Evolutionary conservation across 352 stramenopile genomes (phyloP).

Genomic region (Globisporangium barbulae): DNA sequence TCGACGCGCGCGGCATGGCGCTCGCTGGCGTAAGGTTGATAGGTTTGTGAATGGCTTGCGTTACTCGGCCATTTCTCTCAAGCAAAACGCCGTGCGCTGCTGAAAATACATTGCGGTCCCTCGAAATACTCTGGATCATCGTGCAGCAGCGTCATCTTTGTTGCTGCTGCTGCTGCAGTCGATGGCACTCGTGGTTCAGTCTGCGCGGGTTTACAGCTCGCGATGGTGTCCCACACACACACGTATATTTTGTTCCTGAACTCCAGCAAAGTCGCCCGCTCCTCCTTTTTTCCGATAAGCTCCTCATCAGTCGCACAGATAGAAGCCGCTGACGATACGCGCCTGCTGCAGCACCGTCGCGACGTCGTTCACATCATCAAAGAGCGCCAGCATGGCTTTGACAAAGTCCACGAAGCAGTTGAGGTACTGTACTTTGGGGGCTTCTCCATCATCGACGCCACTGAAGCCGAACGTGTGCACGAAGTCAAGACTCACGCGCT

Average conservation of each 20-base stretch:
- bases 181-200: too few relatives aligned
- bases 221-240: too few relatives aligned
- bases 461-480: background rate
- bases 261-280: background rate
- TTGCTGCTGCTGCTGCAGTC: too few relatives aligned
- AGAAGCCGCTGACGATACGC: background rate
- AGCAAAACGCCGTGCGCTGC: too few relatives aligned
- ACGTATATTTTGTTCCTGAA: too few relatives aligned
- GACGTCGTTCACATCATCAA: slow-evolving; percentile 2
- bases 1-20: slow-evolving; percentile 9
- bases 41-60: too few relatives aligned
- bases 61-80: too few relatives aligned
- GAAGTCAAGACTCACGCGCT: background rate
- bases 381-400: background rate
- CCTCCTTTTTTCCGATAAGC: background rate
- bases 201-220: too few relatives aligned
- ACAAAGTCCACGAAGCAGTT: slow-evolving; percentile 2
- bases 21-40: background rate
- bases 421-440: slow-evolving; percentile 3
- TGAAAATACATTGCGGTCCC: too few relatives aligned
- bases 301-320: background rate
- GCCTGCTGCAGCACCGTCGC: background rate
- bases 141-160: too few relatives aligned
- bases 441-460: background rate
- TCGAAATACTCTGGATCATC: too few relatives aligned